Evolutionary conservation across 306 rosid species (phyloP), one percentile per base, ranked within the genome.

Genomic region (Acmispon strigosus): DNA sequence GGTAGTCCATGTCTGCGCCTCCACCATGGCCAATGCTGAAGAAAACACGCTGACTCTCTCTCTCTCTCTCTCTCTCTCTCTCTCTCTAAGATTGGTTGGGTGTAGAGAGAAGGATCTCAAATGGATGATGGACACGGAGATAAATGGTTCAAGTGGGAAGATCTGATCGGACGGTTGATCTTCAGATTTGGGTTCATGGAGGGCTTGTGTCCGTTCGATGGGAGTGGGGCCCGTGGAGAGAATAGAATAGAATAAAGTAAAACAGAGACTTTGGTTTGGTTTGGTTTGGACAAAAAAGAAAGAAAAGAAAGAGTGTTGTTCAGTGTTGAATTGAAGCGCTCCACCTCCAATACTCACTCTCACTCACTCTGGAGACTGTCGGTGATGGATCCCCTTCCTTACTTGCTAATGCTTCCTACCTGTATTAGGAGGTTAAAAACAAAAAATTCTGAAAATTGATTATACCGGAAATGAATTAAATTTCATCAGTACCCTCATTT

Each of bases 1-100:
- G 20, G 98, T 92, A 43, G 91, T 84, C 97, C 97, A 91, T 82
- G 89, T 83, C 81, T 90, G 98, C 3, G 92, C 90, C 80, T 92
- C 98, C 80, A 88, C 96, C 98, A 92, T 92, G 29, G 74, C 66
- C 74, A 19, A 55, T 36, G 49, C 22, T n/a, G 52, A 45, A 3
- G 20, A 59, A 74, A 63, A 39, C 62, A 14, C n/a, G n/a, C 37
- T 27, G 32, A 3, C 63, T 2, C 6, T 4, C 42, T 44, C n/a
- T 41, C 54, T 22, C 74, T 41, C 74, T 14, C 65, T 5, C 62
- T 1, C 4, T 4, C 61, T 43, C n/a, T 43, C 55, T 24, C 66
- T 42, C 75, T 15, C 66, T 42, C 6, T 0, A 7, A 8, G 10
- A 15, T 18, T 17, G 34, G 11, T 10, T 1, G 5, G 20, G 3